Base-by-base conservation (phyloP, 345 rosid genomes). In the Eucalyptus cloeziana region DNA sequence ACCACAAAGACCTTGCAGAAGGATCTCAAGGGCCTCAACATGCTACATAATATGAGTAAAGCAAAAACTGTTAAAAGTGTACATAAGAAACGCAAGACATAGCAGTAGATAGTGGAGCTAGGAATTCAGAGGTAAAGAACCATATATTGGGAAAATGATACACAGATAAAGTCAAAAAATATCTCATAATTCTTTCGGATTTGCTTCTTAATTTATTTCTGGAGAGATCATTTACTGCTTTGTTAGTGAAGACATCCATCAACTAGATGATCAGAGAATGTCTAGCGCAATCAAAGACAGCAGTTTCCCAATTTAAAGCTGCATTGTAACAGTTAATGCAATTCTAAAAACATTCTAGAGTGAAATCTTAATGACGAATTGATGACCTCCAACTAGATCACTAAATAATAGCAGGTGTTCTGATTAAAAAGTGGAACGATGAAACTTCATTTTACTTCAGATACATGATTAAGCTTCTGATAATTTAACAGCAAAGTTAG, bases 21-120 rank as follows among this genome's bases (percentile, higher is more conserved):
- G 99, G 91, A 98, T 98, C 93, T 96, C 98, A 83, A 98, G 97
- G n/a, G 99, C 99, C 94, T 98, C 99, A 54, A 98, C 99, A 93
- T 96, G 98, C 98, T 97, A 93, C 90, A 90, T 76, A 40, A 88
- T 24, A 8, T 15, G 87, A 33, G 49, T 33, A 49, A 40, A 86
- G 27, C 54, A 21, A 22, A 76, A 80, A 79, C 37, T 80, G 31
- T 51, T 33, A 49, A 25, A 76, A 37, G 47, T 10, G 47, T 15
- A 22, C 49, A 88, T 31, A 22, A 40, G 87, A 87, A 47, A 87
- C 13, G 5, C 14, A 21, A 76, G 83, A 37, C 43, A 76, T n/a
- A 86, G 27, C 58, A n/a, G 87, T 37, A 86, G 56, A 49, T 14
- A 86, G 56, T 16, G 58, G 13, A 81, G 69, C 27, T 13, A 52